Base-by-base conservation (phyloP, 1,284 basidiomycete genomes). In the Sporisorium iseilematis-ciliati region DNA sequence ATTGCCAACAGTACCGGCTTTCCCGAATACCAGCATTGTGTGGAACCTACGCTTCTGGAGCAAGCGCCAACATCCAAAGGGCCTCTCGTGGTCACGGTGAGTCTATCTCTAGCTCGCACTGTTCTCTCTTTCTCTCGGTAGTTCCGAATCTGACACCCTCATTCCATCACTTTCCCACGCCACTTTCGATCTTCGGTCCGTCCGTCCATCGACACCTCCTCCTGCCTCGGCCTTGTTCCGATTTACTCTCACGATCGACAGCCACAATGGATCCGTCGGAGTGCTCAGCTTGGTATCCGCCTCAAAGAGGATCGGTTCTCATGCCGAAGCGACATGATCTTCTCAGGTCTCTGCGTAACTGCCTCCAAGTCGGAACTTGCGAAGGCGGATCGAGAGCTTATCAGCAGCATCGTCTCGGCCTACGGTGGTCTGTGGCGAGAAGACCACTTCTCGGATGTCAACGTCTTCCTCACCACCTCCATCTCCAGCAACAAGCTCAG, bases 361-460 rank as follows among this genome's bases (percentile, higher is more conserved):
- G 73, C 71, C 55, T 55, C 49, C 46, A 82, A 91, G 88, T 69
- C 66, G n/a, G 55, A 63, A 25, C 86, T 93, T 8, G 88, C 90
- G 6, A 60, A 86, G 2, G 81, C 89, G 7, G 93, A 94, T 84
- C 86, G 89, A 42, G 92, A 93, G 79, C 89, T 92, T 7, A 89
- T 95, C 43, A 89, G 89, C 0, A 91, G 90, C 0, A 91, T 90
- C 0, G 90, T 95, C 46, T 87, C 88, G 1, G 89, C 90, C 0
- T 89, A 93, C n/a, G 93, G 94, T 0, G 94, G 94, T 3, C 91
- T 92, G 83, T 93, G 90, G 89, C 89, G 91, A 16, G 86, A 87
- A 1, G 90, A 90, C 5, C 88, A 94, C 55, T 93, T 92, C 0
- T 89, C 89, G 64, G 93, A 95, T 72, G 91, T 94, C 41, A 95